Percentiles rank a stretch among this genome's conserved stretches.
Evolutionary conservation across 352 stramenopile species (phyloP).

Genomic region (Globisporangium echinulatum): DNA sequence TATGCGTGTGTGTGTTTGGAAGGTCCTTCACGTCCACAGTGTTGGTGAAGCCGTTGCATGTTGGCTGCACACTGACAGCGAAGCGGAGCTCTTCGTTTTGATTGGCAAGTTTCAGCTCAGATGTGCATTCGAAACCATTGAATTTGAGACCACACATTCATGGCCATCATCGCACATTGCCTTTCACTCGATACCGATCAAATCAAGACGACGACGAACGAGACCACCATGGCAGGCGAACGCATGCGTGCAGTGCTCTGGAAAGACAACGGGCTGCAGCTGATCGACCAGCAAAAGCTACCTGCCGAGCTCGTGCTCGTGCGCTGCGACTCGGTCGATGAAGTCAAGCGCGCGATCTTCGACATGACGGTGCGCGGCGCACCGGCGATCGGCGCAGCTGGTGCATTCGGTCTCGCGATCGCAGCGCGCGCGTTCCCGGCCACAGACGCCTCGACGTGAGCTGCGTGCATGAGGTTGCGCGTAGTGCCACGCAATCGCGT

Average conservation of each 20-base stretch:
- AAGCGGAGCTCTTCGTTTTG: too few relatives aligned
- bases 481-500: too few relatives aligned
- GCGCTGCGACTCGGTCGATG: conserved; percentile 56
- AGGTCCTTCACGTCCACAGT: too few relatives aligned
- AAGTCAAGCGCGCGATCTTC: conserved; percentile 48
- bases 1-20: too few relatives aligned
- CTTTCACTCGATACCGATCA: background rate
- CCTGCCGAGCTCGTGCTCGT: conserved; percentile 58
- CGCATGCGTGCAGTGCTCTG: conserved; percentile 70
- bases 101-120: too few relatives aligned
- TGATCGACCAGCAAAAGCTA: conserved; percentile 76
- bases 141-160: too few relatives aligned
- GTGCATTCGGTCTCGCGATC: conserved; percentile 76
- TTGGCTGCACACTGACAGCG: too few relatives aligned
- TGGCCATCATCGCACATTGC: too few relatives aligned
- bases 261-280: conserved; percentile 51
- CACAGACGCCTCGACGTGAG: conserved; percentile 17
- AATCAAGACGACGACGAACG: background rate
- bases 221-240: conserved; percentile 20
- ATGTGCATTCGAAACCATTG: background rate
- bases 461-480: background rate
- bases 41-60: too few relatives aligned
- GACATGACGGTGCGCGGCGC: conserved; percentile 78
- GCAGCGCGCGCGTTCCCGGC: conserved; percentile 44
- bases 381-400: conserved; percentile 79